A percentile compares a stretch with the other conserved stretches of the same genome.
phyloP scores from a whole-genome alignment of 768 basidiomycete species.

The Leccinum variicolor region DNA sequence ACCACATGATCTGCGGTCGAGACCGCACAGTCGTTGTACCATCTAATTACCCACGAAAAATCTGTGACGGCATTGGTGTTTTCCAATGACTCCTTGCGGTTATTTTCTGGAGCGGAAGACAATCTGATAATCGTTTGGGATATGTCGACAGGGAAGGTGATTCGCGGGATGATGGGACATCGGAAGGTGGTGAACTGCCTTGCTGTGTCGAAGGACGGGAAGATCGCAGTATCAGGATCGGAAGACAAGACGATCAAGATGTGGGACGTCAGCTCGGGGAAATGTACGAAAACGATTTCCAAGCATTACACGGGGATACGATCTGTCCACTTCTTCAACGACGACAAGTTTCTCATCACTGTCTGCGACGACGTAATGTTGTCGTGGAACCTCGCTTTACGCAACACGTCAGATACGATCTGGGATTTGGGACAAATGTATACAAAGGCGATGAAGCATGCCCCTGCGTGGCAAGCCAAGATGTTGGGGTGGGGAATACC shows the following conservation, averaged over 20 bases:
- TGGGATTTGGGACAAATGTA: no score
- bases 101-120: no score
- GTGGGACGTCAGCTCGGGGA: slow-evolving; percentile 20
- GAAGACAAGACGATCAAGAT: slow-evolving; percentile 23
- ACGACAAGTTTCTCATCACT: no score
- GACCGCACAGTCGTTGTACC: no score
- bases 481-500: slow-evolving; percentile 5
- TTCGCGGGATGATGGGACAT: slow-evolving; percentile 22
- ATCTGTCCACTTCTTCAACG: slow-evolving; percentile 7
- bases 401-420: no score
- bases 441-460: neutral
- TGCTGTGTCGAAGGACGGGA: slow-evolving; percentile 18
- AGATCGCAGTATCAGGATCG: slow-evolving; percentile 20
- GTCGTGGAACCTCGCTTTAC: no score
- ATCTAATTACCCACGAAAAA: no score
- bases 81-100: no score
- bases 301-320: slow-evolving; percentile 12
- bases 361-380: no score
- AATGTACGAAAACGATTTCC: slow-evolving; percentile 10
- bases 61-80: no score
- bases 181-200: slow-evolving; percentile 12
- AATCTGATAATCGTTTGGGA: slow-evolving; percentile 20
- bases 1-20: no score
- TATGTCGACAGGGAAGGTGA: slow-evolving; percentile 8
- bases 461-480: slow-evolving; percentile 4